phyloP scores from a whole-genome alignment of 306 rosid species.

The Medicago lupulina region DNA sequence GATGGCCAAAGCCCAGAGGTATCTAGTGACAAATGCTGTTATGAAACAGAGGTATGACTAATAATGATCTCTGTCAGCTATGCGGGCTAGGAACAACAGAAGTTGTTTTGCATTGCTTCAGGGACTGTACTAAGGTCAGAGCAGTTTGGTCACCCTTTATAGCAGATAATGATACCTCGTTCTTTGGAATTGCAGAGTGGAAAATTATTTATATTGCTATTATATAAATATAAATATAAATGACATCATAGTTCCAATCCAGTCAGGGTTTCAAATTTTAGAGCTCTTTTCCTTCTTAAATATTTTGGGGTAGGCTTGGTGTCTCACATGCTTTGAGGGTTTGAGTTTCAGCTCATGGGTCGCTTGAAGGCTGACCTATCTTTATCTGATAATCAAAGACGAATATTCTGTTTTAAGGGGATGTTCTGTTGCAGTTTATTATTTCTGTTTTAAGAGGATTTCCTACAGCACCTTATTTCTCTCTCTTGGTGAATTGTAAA shows the following conservation, averaged over 20 bases:
- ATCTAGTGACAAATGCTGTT: too few relatives aligned
- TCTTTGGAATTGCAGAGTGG: neutral
- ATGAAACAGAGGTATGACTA: neutral
- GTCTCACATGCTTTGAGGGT: too few relatives aligned
- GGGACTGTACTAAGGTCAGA: neutral
- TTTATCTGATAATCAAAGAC: neutral
- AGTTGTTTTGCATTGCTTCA: neutral
- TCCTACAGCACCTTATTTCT: neutral
- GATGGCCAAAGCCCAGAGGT: neutral
- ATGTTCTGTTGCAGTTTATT: neutral
- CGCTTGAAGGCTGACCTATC: too few relatives aligned
- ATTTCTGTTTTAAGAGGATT: slow-evolving; percentile 10
- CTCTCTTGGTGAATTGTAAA: neutral
- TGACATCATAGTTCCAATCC: too few relatives aligned
- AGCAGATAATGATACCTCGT: neutral
- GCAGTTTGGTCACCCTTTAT: neutral
- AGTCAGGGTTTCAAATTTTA: too few relatives aligned
- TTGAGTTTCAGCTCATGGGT: too few relatives aligned
- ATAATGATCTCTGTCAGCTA: neutral
- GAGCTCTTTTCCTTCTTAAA: too few relatives aligned
- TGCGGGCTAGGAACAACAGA: neutral
- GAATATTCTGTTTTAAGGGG: slow-evolving; percentile 1
- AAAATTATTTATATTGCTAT: too few relatives aligned
- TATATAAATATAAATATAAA: too few relatives aligned
- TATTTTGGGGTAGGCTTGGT: too few relatives aligned